Conservation (phyloP, 2,329 filamentous ascomycete species). For the Apiospora koreana region DNA sequence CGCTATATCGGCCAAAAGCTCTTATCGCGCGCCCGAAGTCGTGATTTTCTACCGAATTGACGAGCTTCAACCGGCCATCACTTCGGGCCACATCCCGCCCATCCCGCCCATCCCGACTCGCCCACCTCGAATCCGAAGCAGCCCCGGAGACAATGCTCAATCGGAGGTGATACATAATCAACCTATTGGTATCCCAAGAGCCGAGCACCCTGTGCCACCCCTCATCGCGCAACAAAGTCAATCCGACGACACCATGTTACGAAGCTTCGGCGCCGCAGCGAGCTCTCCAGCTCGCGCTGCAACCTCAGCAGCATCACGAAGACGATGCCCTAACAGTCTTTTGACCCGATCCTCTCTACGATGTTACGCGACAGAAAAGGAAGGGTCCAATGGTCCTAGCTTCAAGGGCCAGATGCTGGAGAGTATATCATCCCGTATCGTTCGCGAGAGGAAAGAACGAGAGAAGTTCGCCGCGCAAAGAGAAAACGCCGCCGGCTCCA, state of each 20-base stretch:
- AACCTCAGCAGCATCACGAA: neutral
- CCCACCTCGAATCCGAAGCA: neutral
- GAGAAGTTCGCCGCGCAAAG: constrained; percentile 48
- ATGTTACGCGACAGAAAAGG: constrained; percentile 31
- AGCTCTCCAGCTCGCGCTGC: constrained; percentile 5
- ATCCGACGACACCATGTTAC: neutral
- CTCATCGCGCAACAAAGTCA: neutral
- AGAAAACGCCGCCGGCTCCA: constrained; percentile 38
- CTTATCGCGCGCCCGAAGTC: constrained; percentile 1
- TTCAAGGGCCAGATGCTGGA: constrained; percentile 64
- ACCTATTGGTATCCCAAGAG: neutral
- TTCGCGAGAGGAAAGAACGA: constrained; percentile 55
- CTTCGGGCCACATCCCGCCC: neutral
- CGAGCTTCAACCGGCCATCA: constrained; percentile 2
- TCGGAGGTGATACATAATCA: neutral
- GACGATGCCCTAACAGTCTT: constrained; percentile 17
- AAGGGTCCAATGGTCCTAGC: constrained; percentile 35
- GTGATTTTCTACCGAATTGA: constrained; percentile 7
- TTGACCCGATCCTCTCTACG: constrained; percentile 16
- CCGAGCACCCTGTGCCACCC: neutral
- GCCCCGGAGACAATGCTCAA: neutral
- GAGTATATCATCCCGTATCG: constrained; percentile 56
- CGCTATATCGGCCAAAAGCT: constrained; percentile 1
- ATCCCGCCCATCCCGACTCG: neutral
- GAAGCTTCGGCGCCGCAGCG: constrained; percentile 5